Base-by-base conservation (phyloP, 768 basidiomycete species). In the Boletus edulis region DNA sequence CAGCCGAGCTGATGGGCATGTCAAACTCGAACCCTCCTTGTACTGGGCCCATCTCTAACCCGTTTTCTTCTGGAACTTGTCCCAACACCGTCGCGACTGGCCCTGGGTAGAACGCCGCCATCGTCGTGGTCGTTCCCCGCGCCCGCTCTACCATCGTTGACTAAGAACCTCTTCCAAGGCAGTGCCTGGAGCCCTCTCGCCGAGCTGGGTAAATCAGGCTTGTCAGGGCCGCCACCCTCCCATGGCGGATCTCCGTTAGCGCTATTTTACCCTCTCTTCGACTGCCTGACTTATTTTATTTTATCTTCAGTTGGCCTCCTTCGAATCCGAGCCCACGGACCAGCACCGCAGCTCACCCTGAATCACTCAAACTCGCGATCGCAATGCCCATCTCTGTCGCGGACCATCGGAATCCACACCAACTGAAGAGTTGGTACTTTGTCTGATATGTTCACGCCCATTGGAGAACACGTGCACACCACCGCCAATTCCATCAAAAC, bases 1-100 rank as follows among this genome's bases (percentile, higher is more conserved):
- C 54, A 60, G 51, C 63, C 60, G 67, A 59, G 58, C 48, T 67
- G 60, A 82, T 77, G 64, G 80, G 74, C 67, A 84, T 71, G 71
- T 86, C 85, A 74, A 81, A 86, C 77, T 86, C 85, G 78, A 84
- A 79, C 62, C 81, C 84, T 57, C 68, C 72, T 45, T 17, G 9
- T 15, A 9, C 17, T 18, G 17, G 7, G 15, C 15, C 3, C 29
- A 62, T 49, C 45, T 71, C 58, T 58, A 75, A 77, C 29, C 72
- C 68, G 51, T 69, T 73, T 64, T 82, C 80, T 60, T 82, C 81
- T 38, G 78, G 79, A 14, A 81, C 79, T 57, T 73, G 73, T 50
- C 79, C 79, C 48, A 83, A 70, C 61, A 74, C 74, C 55, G 60
- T 62, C 55, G 74, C 75, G 46, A 82, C 70, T 20, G 80, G 74